These are phyloP conservation scores for Quercus ilex DNA, from an alignment of 306 rosid genomes.

Conservation along the genomic window DNA sequence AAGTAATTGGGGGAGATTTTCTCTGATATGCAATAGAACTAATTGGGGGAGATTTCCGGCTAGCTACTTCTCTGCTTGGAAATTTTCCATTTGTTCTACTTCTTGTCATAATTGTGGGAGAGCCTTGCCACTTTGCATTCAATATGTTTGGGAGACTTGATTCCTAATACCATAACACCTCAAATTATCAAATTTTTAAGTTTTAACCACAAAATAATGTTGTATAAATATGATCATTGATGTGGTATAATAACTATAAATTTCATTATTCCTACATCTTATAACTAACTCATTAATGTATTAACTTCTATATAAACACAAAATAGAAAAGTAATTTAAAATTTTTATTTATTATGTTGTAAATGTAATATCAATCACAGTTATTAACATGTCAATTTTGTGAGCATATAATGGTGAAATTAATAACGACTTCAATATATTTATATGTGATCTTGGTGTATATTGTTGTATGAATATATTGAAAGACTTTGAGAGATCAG, in stretches of 20 bases:
- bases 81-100: conserved; percentile 65
- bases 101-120: conserved; percentile 55
- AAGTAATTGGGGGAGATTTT: conserved; percentile 60
- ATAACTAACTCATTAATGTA: too few species aligned
- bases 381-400: too few species aligned
- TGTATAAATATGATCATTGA: not conserved
- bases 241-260: too few species aligned
- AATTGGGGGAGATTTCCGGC: conserved; percentile 66
- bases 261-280: too few species aligned
- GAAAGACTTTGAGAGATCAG: not conserved
- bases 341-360: too few species aligned
- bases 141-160: conserved; percentile 71
- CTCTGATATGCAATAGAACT: conserved; percentile 48
- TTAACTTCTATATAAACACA: too few species aligned
- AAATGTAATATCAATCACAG: too few species aligned
- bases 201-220: not conserved
- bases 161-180: conserved; percentile 40
- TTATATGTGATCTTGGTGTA: not conserved
- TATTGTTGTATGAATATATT: not conserved
- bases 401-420: too few species aligned
- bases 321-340: too few species aligned
- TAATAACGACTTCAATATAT: too few species aligned
- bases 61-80: conserved; percentile 51
- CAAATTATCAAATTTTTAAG: not conserved
- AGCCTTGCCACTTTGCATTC: conserved; percentile 43